Evolutionary conservation across 768 basidiomycete genomes (phyloP).

Genomic region (Leucogyrophana mollusca): DNA sequence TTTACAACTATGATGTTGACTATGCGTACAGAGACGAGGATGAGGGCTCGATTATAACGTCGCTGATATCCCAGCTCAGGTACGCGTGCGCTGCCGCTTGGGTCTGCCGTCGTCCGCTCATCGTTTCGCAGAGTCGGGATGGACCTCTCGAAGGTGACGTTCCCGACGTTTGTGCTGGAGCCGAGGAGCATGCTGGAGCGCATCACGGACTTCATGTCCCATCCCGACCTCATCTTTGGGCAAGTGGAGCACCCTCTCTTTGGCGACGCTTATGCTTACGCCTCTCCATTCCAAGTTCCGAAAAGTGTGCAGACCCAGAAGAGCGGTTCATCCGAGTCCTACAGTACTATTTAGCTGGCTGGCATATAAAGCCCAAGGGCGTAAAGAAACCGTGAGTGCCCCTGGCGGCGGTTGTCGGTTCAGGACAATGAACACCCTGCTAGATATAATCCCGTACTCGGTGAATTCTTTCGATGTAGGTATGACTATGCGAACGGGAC

Average conservation of each 20-base stretch:
- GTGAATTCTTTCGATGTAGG: constrained; percentile 96
- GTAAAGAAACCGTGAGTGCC: constrained; percentile 94
- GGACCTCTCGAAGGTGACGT: constrained; percentile 94
- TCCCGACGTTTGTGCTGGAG: constrained; percentile 94
- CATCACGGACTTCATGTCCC: constrained; percentile 99
- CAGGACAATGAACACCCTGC: background rate
- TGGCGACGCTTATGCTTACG: constrained; percentile 2
- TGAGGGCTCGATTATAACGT: constrained; percentile 87
- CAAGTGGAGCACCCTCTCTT: constrained; percentile 35
- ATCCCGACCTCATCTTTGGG: constrained; percentile 97
- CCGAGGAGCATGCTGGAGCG: constrained; percentile 97
- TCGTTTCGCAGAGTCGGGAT: constrained; percentile 73
- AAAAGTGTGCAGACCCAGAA: constrained; percentile 75
- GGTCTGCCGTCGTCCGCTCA: background rate
- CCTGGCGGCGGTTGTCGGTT: background rate
- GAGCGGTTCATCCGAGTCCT: constrained; percentile 90
- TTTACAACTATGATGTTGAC: constrained; percentile 26
- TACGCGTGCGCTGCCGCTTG: constrained; percentile 26
- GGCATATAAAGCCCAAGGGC: constrained; percentile 99
- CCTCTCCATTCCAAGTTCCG: constrained; percentile 53
- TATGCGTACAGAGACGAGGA: constrained; percentile 73
- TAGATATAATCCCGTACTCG: constrained; percentile 95
- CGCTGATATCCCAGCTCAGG: constrained; percentile 89
- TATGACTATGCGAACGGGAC: constrained; percentile 91
- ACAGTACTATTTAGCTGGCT: constrained; percentile 96